Conservation (phyloP, 1,139 yeast species). For the Debaryomycetaceae sp. region DNA sequence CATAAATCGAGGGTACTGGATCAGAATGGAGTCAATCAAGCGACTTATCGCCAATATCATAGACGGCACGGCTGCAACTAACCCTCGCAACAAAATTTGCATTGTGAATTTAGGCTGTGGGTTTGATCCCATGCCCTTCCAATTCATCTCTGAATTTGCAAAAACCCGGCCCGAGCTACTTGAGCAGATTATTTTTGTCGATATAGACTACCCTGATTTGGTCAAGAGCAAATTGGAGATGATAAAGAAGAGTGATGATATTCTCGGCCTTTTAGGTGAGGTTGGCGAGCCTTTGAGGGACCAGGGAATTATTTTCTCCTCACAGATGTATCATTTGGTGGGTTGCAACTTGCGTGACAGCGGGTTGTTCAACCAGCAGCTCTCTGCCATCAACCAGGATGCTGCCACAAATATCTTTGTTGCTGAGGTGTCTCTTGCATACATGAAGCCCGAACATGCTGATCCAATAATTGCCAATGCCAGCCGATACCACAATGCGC, state of each 20-base stretch:
- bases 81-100: conserved; percentile 19
- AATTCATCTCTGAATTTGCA: conserved; percentile 34
- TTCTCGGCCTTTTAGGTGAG: conserved; percentile 18
- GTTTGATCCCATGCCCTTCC: conserved; percentile 74
- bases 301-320: conserved; percentile 31
- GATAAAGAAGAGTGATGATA: conserved; percentile 46
- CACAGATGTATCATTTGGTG: conserved; percentile 52
- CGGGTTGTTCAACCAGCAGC: conserved; percentile 32
- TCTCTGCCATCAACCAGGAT: conserved; percentile 22
- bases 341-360: conserved; percentile 68
- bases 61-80: conserved; percentile 12
- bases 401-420: conserved; percentile 50
- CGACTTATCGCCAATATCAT: conserved; percentile 46
- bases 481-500: conserved; percentile 46
- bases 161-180: conserved; percentile 22
- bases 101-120: conserved; percentile 81
- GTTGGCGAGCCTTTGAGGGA: conserved; percentile 3
- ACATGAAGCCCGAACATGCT: conserved; percentile 70
- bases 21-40: conserved; percentile 69
- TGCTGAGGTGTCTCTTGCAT: conserved; percentile 81
- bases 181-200: conserved; percentile 42
- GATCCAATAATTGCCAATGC: conserved; percentile 56
- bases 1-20: conserved; percentile 81
- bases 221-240: conserved; percentile 49
- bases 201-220: conserved; percentile 73